Base-by-base conservation (phyloP, 2,329 filamentous ascomycete species). In the Diaporthe sp. region DNA sequence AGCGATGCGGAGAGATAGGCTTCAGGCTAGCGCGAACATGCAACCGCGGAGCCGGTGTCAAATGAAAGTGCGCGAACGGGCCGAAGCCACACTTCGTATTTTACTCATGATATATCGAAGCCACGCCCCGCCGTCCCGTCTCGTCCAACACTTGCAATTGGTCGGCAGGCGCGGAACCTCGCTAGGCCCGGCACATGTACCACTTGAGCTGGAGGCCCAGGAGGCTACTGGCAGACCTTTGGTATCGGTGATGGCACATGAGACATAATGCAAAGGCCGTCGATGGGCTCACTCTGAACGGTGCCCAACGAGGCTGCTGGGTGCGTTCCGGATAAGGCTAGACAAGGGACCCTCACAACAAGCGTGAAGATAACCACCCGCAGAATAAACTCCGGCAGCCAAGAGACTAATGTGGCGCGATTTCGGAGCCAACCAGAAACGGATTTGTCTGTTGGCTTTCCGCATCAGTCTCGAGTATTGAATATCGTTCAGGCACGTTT, bases 11-110 rank as follows among this genome's bases (percentile, higher is more conserved):
- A 67, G 12, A 51, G 44, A 49, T 67, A 67, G 51, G 62, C 62
- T 67, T 51, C 44, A 6, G 44, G 62, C 62, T 67, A 67, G 62
- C 44, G 62, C 62, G 61, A 65, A 46, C 61, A 55, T 65, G 61
- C 61, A 39, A 65, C 61, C 61, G 61, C 61, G 61, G 61, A 22
- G 61, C 42, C 31, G 61, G 61, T 49, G 61, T 49, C 61, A 42
- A 49, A 65, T 46, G 17, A 34, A 65, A 31, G 4, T 31, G 25
- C 42, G 4, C 42, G 9, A 65, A 28, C 61, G 61, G 61, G 42
- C 61, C 61, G 61, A 65, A 34, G 61, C 61, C 61, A 65, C 61
- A 65, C 22, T 25, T 42, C 61, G 42, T 65, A 49, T 49, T 22
- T 31, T 34, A 28, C 25, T 12, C 59, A 46, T 31, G 59, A 46